Conservation (phyloP, 2,329 filamentous ascomycete genomes). For the Daldinia eschscholtzii region DNA sequence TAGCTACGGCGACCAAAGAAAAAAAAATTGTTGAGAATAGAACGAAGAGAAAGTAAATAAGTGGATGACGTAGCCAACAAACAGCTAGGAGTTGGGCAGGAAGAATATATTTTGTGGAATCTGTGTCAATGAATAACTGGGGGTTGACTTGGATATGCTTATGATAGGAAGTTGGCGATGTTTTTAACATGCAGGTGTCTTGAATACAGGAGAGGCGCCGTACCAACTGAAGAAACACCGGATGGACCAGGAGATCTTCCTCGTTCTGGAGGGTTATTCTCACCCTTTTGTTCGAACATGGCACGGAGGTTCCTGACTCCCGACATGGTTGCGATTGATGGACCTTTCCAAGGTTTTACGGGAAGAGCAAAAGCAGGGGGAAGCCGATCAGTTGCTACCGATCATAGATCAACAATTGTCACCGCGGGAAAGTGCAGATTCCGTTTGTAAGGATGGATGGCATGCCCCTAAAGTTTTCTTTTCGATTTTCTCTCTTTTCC, state of each 20-base stretch:
- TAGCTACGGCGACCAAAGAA: slow-evolving; percentile 45
- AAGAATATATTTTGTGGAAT: slow-evolving; percentile 32
- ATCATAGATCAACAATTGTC: slow-evolving; percentile 44
- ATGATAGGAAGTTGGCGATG: slow-evolving; percentile 7
- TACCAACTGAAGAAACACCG: slow-evolving; percentile 59
- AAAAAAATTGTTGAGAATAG: slow-evolving; percentile 23
- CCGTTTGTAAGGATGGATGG: slow-evolving; percentile 42
- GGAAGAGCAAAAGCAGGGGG: slow-evolving; percentile 46
- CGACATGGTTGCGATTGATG: slow-evolving; percentile 63
- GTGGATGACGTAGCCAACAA: slow-evolving; percentile 43
- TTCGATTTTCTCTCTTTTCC: background rate
- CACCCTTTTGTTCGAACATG: slow-evolving; percentile 82
- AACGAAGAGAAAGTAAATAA: slow-evolving; percentile 17
- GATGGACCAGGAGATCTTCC: slow-evolving; percentile 73
- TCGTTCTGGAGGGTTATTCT: slow-evolving; percentile 72
- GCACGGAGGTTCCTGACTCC: slow-evolving; percentile 81
- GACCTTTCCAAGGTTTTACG: slow-evolving; percentile 17
- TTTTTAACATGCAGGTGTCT: slow-evolving; percentile 15
- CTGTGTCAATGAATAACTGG: slow-evolving; percentile 19
- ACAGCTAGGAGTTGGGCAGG: slow-evolving; percentile 12
- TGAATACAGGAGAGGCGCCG: slow-evolving; percentile 45
- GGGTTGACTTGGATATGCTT: slow-evolving; percentile 14
- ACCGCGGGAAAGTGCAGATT: slow-evolving; percentile 47
- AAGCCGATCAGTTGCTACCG: slow-evolving; percentile 42
- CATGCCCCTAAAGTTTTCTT: slow-evolving; percentile 41